Percentiles rank a stretch among this genome's conserved stretches.
Evolutionary conservation across 2,329 filamentous ascomycete genomes (phyloP).

Genomic region (Phaeosphaeriaceae sp.): DNA sequence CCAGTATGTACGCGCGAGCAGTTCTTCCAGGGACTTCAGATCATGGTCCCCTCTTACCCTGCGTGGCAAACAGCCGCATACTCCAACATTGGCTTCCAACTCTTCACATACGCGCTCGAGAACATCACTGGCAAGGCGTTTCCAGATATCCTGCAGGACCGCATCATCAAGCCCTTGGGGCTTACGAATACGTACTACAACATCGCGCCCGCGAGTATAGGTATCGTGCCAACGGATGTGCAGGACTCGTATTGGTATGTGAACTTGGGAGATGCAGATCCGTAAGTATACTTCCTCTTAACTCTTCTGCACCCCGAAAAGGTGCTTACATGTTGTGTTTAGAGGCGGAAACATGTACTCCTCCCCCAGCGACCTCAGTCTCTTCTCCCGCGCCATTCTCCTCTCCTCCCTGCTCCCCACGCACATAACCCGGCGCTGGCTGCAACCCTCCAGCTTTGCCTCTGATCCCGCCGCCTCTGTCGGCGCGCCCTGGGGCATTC

Average conservation of each 20-base stretch:
- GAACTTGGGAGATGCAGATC: conserved; percentile 24
- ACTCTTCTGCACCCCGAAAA: too few relatives aligned
- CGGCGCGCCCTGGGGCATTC: conserved; percentile 53
- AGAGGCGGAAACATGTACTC: conserved; percentile 43
- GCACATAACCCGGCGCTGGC: conserved; percentile 48
- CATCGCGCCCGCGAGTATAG: conserved; percentile 31
- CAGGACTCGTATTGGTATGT: conserved; percentile 29
- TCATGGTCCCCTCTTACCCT: conserved; percentile 40
- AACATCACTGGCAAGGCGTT: conserved; percentile 49
- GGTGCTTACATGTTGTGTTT: too few relatives aligned
- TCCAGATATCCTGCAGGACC: conserved; percentile 42
- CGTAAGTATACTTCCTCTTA: conserved; percentile 17
- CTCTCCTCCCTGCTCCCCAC: conserved; percentile 44
- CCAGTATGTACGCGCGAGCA: conserved; percentile 30
- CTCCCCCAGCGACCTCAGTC: conserved; percentile 46
- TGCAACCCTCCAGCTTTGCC: conserved; percentile 51
- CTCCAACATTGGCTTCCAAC: conserved; percentile 47
- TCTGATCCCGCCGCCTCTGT: conserved; percentile 38
- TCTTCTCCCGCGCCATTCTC: conserved; percentile 49
- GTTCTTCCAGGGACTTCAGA: conserved; percentile 44
- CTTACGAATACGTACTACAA: conserved; percentile 48
- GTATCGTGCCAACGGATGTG: conserved; percentile 46
- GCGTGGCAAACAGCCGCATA: conserved; percentile 43
- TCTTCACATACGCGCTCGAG: conserved; percentile 49
- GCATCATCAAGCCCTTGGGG: conserved; percentile 49